These are phyloP conservation scores for Blastocrithidia nonstop DNA, from an alignment of 208 protist genomes.

Conservation along the genomic window DNA sequence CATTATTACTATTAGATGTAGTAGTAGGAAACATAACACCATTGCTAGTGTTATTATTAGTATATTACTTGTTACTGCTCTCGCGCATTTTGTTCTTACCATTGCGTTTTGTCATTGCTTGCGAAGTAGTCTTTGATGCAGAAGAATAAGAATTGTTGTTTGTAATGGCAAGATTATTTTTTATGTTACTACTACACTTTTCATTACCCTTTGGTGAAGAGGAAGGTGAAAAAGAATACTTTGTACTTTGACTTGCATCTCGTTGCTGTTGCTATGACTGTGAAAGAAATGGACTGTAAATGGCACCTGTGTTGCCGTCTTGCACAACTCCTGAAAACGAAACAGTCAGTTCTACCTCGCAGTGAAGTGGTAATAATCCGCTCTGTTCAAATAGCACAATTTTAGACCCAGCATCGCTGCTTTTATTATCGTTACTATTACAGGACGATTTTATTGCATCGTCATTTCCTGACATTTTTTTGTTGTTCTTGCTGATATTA, in stretches of 20 bases:
- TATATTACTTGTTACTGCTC: too few relatives aligned
- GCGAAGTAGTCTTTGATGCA: too few relatives aligned
- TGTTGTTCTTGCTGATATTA: background rate
- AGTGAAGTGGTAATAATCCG: slow-evolving; percentile 14
- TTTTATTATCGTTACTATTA: background rate
- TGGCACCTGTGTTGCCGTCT: slow-evolving; percentile 21
- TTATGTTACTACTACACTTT: too few relatives aligned
- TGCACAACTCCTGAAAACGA: slow-evolving; percentile 40
- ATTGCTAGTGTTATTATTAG: too few relatives aligned
- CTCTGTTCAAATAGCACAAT: slow-evolving; percentile 31
- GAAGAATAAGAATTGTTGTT: too few relatives aligned
- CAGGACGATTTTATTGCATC: background rate
- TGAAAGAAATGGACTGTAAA: slow-evolving; percentile 33
- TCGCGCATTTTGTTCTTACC: too few relatives aligned
- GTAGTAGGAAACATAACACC: background rate
- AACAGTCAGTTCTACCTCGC: slow-evolving; percentile 28
- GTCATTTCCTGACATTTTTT: background rate
- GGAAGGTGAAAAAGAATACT: too few relatives aligned
- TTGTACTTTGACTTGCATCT: too few relatives aligned
- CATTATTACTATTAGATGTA: background rate
- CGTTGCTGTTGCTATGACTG: too few relatives aligned
- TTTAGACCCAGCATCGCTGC: slow-evolving; percentile 22
- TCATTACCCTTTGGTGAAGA: too few relatives aligned
- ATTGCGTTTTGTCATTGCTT: too few relatives aligned
- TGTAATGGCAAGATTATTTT: too few relatives aligned